Conservation (phyloP, 306 rosid species). For the Pterocarpus macrocarpus region DNA sequence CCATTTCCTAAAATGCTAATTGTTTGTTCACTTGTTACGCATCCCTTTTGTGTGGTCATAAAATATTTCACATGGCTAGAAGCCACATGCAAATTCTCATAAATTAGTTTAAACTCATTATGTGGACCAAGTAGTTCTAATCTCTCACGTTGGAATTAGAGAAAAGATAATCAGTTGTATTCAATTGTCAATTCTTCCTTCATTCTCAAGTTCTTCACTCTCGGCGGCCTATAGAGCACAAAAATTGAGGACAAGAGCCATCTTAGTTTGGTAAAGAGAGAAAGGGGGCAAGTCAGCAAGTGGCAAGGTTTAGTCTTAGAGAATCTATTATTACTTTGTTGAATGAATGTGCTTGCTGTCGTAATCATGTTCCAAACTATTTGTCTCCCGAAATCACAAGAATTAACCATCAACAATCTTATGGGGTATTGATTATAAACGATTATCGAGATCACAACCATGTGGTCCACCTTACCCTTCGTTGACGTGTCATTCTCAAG, state of each 20-base stretch:
- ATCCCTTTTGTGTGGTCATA: not conserved
- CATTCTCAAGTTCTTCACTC: not conserved
- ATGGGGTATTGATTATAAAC: not conserved
- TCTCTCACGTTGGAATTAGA: not conserved
- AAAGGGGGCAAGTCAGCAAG: slow-evolving; percentile 25
- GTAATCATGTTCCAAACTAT: slow-evolving; percentile 34
- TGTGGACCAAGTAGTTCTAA: not conserved
- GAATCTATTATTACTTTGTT: slow-evolving; percentile 36
- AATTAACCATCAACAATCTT: slow-evolving; percentile 17
- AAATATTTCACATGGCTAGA: not conserved
- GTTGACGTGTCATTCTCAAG: slow-evolving; percentile 65
- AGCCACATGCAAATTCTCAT: not conserved
- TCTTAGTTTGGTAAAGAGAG: slow-evolving; percentile 56
- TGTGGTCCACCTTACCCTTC: slow-evolving; percentile 50
- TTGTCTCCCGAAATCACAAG: slow-evolving; percentile 11
- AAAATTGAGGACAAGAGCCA: slow-evolving; percentile 23
- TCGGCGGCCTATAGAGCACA: not conserved
- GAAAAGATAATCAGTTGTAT: not conserved
- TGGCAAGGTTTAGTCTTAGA: slow-evolving; percentile 37
- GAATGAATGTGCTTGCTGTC: slow-evolving; percentile 35
- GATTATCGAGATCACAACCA: slow-evolving; percentile 7
- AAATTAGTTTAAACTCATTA: not conserved
- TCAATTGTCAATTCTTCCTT: slow-evolving; percentile 5
- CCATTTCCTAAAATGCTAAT: not conserved
- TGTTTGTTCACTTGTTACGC: not conserved